Evolutionary conservation across 495 filamentous ascomycete genomes (phyloP), one percentile per base, ranked within the genome.

Genomic region (Aspergillus sparsus): DNA sequence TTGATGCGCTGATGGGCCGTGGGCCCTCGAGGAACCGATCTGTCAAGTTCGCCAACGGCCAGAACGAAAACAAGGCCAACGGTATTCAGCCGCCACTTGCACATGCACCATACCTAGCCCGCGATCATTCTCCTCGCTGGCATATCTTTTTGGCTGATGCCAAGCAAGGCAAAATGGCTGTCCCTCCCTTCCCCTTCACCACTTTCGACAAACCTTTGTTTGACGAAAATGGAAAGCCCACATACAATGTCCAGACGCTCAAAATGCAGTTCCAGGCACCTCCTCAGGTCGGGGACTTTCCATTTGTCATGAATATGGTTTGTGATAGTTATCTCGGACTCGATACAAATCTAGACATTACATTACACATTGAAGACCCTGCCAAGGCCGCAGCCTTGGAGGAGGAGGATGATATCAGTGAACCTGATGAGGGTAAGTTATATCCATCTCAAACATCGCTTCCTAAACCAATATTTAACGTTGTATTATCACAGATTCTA

Each of bases 231-330:
- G 89, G 88, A 55, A 87, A 87, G 63, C 91, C 91, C 15, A 96
- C 92, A 6, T 98, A 89, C 75, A 86, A 90, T 62, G 85, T 98
- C 76, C 91, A 96, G 73, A 98, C 94, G 11, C 80, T 97, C 67
- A 97, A 96, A 78, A 92, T 95, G 76, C 94, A 98, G 75, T 98
- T 98, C 77, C 90, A 93, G 67, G 93, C 94, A 16, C 94, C 94
- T 52, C 92, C 93, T 34, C 91, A 97, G 73, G 83, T 89, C 11
- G 95, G 92, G 45, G 87, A 91, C 67, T 98, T 96, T 72, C 89
- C 87, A 0, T 98, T 98, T 70, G 86, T 88, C 34, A 88, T 97
- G 89, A 86, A 97, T 71, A 77, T 95, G 59, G 77, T 97, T 56
- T 96, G 91, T 68, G 94, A 98, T 73, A 91, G 89, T 66, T 98